Percentiles rank a stretch among this genome's conserved stretches.
Conservation (phyloP, 2,329 filamentous ascomycete species). For the Aspergillus texensis region DNA sequence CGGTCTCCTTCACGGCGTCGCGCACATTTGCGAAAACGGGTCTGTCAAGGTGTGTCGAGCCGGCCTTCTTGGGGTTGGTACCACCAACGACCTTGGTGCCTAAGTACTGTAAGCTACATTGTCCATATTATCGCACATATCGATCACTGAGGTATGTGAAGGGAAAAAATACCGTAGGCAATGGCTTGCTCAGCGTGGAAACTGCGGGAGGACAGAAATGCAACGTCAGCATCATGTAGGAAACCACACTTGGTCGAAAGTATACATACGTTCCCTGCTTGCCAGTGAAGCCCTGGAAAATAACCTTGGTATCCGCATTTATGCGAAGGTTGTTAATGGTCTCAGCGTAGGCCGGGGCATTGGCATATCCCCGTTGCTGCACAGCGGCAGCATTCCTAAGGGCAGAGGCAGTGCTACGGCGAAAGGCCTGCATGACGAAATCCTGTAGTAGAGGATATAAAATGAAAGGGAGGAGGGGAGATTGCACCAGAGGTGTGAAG, state of each 20-base stretch:
- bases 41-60: slow-evolving; percentile 81
- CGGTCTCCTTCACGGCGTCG: slow-evolving; percentile 87
- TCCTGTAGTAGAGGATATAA: slow-evolving; percentile 21
- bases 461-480: slow-evolving; percentile 17
- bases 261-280: slow-evolving; percentile 88
- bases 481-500: slow-evolving; percentile 18
- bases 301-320: slow-evolving; percentile 88
- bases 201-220: slow-evolving; percentile 51
- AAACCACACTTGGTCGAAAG: neutral
- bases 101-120: slow-evolving; percentile 44
- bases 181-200: slow-evolving; percentile 98
- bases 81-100: slow-evolving; percentile 97
- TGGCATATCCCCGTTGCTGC: slow-evolving; percentile 76
- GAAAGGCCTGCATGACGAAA: slow-evolving; percentile 76
- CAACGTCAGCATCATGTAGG: slow-evolving; percentile 34
- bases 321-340: slow-evolving; percentile 88
- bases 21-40: slow-evolving; percentile 90
- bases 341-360: slow-evolving; percentile 69
- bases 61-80: slow-evolving; percentile 99
- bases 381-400: slow-evolving; percentile 62
- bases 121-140: slow-evolving; percentile 8
- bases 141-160: neutral
- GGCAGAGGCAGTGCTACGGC: slow-evolving; percentile 71
- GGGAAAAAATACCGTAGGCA: slow-evolving; percentile 75
- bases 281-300: slow-evolving; percentile 97